Conservation (phyloP, 2,329 filamentous ascomycete species). For the Colletotrichum sp. region DNA sequence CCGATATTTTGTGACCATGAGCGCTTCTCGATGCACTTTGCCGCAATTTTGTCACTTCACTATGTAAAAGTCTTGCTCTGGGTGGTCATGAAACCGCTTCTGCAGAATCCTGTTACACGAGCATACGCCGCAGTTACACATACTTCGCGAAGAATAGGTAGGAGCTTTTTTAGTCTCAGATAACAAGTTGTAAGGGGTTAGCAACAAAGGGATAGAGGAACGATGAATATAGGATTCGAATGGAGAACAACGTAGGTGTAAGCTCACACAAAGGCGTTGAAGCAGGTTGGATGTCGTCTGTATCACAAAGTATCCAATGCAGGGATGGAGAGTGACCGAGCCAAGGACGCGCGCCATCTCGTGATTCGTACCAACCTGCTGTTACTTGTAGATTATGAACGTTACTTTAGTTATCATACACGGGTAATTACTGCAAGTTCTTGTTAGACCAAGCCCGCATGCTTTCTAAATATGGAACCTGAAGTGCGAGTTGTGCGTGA, state of each 20-base stretch:
- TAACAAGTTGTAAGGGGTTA: background rate
- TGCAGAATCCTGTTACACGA: background rate
- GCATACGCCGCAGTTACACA: background rate
- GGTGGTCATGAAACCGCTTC: background rate
- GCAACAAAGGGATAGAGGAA: background rate
- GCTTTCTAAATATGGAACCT: background rate
- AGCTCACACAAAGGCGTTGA: background rate
- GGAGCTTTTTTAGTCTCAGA: background rate
- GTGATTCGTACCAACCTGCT: background rate
- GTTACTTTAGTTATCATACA: accelerated
- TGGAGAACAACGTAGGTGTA: accelerated
- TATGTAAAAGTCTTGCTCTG: background rate
- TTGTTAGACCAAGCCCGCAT: background rate
- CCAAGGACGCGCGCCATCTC: background rate
- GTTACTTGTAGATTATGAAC: background rate
- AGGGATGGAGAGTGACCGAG: background rate
- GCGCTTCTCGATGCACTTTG: background rate
- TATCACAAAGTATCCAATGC: background rate
- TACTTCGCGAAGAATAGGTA: background rate
- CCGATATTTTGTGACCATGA: background rate
- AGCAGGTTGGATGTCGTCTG: background rate
- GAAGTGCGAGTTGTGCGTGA: background rate
- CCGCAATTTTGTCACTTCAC: background rate
- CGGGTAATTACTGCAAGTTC: accelerated
- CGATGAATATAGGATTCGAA: background rate